Evolutionary conservation across 257 asterid species (phyloP), one percentile per base, ranked within the genome.

Genomic region (Solanum medicagineum): DNA sequence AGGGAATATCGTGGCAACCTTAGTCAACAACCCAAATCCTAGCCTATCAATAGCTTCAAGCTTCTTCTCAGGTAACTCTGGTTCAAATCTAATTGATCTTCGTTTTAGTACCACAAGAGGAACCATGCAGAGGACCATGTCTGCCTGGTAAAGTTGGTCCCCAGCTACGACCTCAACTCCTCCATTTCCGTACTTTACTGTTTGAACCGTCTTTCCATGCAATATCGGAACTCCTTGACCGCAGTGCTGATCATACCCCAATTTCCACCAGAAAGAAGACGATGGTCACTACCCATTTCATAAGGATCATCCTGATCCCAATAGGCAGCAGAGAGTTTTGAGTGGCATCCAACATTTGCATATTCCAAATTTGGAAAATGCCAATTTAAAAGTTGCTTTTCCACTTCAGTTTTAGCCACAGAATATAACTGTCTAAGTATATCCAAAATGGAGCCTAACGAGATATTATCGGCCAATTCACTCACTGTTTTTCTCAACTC

Each of bases 291-390:
- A 22, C 94, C 98, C 98, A 94, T 94, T 87, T 93, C 98, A 75
- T 93, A 94, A 71, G 98, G 98, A 56, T 94, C 98, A 42, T 94
- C 98, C 89, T 94, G 98, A 89, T 94, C 97, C 98, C 98, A 93
- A 68, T 93, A 90, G 63, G 94, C 92, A 83, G 97, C 95, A 65
- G 97, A 94, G 65, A 94, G 98, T 66, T 93, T 88, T 3, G 91
- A 90, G 80, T 93, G 95, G 87, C 94, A 91, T 80, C 97, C 98
- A 0, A 97, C 97, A 68, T 94, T 94, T 55, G 98, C 95, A 87
- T 93, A 36, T 36, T 36, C 42, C 42, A 36, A 36, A 36, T 36
- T 36, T 36, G 42, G 42, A 36, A 36, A 36, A 94, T 87, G 97
- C 98, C 95, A 94, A 83, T 94, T 94, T 22, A 93, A 94, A 71